Base-by-base conservation (phyloP, 2,329 filamentous ascomycete genomes). In the Chrysoporthe puriensis region DNA sequence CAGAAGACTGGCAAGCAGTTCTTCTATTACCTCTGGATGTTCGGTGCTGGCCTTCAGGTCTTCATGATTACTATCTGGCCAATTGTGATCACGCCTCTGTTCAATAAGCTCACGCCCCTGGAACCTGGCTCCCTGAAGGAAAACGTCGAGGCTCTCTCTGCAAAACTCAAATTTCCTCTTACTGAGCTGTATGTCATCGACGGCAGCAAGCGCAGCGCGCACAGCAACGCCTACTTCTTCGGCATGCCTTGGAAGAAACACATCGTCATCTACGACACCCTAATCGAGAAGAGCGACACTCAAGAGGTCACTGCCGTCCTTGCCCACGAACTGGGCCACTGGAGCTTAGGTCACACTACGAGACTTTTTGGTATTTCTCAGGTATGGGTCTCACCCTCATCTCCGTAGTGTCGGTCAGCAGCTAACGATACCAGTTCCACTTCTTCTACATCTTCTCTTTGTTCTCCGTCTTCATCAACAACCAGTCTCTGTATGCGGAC, bases 171-270 rank as follows among this genome's bases (percentile, higher is more conserved):
- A 71, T 99, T 99, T 81, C 96, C 96, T 1, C 90, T 99, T 42
- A 89, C 91, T 71, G 94, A 98, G 77, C 86, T 99, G 57, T 93
- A 97, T 76, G 94, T 98, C 75, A 99, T 99, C 75, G 93, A 97
- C 77, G 93, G 93, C 62, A 94, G 91, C 82, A 95, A 95, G 84
- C 87, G 93, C 73, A 93, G 90, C 76, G 91, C 92, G 34, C 93
- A 97, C 81, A 94, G 91, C 81, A 97, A 97, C 76, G 92, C 93
- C 26, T 97, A 96, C 81, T 99, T 99, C 83, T 97, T 96, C 74
- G 96, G 96, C 69, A 87, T 99, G 66, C 96, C 96, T 54, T 99
- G 95, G 94, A 97, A 97, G 87, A 98, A 98, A 87, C 96, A 98
- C 84, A 99, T 99, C 83, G 96, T 99, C 76, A 96, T 99, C 77